These are phyloP conservation scores for Zygoascus hellenicus DNA, from an alignment of 1,139 yeast genomes.

Conservation along the genomic window DNA sequence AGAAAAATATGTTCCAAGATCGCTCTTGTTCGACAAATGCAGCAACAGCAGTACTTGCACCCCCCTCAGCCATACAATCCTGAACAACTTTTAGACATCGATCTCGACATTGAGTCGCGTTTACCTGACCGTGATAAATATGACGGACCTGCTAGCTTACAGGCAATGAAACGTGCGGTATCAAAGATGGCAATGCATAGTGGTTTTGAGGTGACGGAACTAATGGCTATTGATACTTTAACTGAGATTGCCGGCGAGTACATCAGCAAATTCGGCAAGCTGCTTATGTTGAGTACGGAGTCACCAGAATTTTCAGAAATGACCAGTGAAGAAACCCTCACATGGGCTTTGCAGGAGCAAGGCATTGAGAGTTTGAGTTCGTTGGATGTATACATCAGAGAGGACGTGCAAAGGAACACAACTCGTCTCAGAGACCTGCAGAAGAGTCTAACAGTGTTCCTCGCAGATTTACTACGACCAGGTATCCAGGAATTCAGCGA, in stretches of 20 bases:
- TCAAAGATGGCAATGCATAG: conserved; percentile 85
- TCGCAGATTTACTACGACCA: conserved; percentile 80
- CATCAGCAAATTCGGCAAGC: conserved; percentile 64
- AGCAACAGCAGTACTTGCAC: conserved; percentile 72
- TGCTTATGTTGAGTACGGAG: conserved; percentile 67
- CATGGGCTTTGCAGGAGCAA: conserved; percentile 67
- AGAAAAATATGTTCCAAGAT: conserved; percentile 85
- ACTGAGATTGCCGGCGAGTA: conserved; percentile 82
- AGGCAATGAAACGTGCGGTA: conserved; percentile 62
- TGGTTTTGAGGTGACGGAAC: conserved; percentile 84
- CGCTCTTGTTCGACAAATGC: conserved; percentile 84
- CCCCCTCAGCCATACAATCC: conserved; percentile 69
- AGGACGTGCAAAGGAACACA: conserved; percentile 65
- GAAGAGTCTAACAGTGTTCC: conserved; percentile 59
- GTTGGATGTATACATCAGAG: conserved; percentile 67
- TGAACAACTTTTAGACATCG: conserved; percentile 56
- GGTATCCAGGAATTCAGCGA: conserved; percentile 64
- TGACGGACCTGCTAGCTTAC: conserved; percentile 53
- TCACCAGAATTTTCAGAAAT: conserved; percentile 20
- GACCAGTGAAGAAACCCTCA: conserved; percentile 45
- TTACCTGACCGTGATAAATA: conserved; percentile 60
- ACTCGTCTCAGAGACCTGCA: conserved; percentile 65
- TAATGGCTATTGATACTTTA: conserved; percentile 69
- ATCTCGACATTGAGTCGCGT: conserved; percentile 73
- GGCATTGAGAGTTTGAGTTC: conserved; percentile 80